Evolutionary conservation across 2,329 filamentous ascomycete genomes (phyloP).

Genomic region (Penicillium hordei): DNA sequence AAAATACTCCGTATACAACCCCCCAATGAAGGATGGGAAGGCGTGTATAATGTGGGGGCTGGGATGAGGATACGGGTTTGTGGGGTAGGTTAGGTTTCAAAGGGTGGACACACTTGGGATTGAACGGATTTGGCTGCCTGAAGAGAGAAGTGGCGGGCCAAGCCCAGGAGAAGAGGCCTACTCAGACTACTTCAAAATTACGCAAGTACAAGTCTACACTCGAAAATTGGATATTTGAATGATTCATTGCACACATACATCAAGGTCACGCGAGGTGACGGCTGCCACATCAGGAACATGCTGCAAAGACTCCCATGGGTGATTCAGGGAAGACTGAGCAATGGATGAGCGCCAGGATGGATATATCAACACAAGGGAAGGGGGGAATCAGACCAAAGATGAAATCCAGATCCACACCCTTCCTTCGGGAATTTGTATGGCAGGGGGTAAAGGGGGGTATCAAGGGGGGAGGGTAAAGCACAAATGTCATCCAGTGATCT

Average conservation of each 20-base stretch:
- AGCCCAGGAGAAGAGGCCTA: not conserved
- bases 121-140: not conserved
- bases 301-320: conserved; percentile 3
- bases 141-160: not conserved
- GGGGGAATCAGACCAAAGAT: not conserved
- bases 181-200: not conserved
- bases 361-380: conserved; percentile 16
- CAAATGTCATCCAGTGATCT: conserved; percentile 13
- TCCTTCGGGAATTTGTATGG: not conserved
- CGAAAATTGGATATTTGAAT: conserved; percentile 4
- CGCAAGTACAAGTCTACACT: not conserved
- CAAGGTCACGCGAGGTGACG: conserved; percentile 34
- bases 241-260: conserved; percentile 19
- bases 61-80: not conserved
- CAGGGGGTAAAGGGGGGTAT: conserved; percentile 13
- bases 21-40: not conserved
- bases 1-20: not conserved
- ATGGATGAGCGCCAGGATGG: conserved; percentile 34
- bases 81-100: not conserved
- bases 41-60: not conserved
- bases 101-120: not conserved
- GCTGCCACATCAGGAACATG: conserved; percentile 34
- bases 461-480: conserved; percentile 12
- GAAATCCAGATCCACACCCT: conserved; percentile 2
- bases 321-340: not conserved